A percentile compares a stretch with the other conserved stretches of the same genome.
These are phyloP conservation scores for Immersiporthe knoxdaviesiana DNA, from an alignment of 2,329 filamentous ascomycete species.

Conservation along the genomic window DNA sequence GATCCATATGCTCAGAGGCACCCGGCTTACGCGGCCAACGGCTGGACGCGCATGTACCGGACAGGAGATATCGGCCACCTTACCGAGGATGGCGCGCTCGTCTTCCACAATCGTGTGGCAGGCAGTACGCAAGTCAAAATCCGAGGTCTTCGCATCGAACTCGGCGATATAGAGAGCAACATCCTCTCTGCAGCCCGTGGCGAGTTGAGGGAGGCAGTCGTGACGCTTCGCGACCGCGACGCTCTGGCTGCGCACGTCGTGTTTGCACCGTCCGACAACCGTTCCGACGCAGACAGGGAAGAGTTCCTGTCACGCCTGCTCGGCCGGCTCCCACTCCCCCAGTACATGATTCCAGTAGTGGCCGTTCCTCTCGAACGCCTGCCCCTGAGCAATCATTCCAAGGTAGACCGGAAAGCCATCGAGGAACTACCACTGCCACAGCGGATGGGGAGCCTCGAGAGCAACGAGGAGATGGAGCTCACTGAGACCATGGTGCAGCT, in stretches of 20 bases:
- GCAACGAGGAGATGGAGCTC: not conserved
- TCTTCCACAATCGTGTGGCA: conserved; percentile 42
- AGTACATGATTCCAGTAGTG: not conserved
- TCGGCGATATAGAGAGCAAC: conserved; percentile 38
- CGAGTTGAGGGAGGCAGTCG: not conserved
- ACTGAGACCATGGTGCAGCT: not conserved
- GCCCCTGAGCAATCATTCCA: conserved; percentile 35
- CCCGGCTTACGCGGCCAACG: not conserved
- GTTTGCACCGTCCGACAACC: not conserved
- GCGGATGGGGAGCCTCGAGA: not conserved
- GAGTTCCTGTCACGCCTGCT: not conserved
- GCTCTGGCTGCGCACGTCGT: not conserved
- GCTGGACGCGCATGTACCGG: conserved; percentile 40
- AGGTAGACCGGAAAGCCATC: conserved; percentile 40
- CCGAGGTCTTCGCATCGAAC: conserved; percentile 37
- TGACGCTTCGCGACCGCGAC: not conserved
- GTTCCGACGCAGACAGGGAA: not conserved
- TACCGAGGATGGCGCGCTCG: conserved; percentile 39
- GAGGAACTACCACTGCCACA: conserved; percentile 34
- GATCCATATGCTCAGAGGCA: not conserved
- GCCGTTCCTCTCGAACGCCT: not conserved
- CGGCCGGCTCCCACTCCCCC: not conserved
- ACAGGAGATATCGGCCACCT: conserved; percentile 47
- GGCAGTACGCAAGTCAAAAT: conserved; percentile 53
- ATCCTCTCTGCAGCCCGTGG: conserved; percentile 6